phyloP scores from a whole-genome alignment of 352 stramenopile genomes.

The Phytopythium vexans region DNA sequence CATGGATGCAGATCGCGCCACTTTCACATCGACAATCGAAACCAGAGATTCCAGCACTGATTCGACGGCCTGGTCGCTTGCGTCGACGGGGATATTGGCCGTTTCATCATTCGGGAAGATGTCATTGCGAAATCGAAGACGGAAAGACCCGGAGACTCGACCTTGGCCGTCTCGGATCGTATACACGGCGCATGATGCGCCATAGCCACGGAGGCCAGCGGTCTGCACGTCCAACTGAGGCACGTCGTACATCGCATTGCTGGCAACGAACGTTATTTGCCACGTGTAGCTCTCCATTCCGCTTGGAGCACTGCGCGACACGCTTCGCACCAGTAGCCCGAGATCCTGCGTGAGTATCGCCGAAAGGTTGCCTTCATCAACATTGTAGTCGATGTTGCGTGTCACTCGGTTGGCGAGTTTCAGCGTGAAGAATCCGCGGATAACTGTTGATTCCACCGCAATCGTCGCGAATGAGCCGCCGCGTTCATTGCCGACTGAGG shows the following conservation, averaged over 20 bases:
- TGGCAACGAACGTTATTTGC: constrained; percentile 75
- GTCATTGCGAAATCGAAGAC: constrained; percentile 64
- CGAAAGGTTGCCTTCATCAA: constrained; percentile 46
- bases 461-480: constrained; percentile 33
- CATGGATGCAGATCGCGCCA: constrained; percentile 60
- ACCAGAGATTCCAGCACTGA: constrained; percentile 64
- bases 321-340: constrained; percentile 42
- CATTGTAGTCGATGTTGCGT: constrained; percentile 65
- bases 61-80: constrained; percentile 52
- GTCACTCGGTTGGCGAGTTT: constrained; percentile 52
- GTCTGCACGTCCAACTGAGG: constrained; percentile 44
- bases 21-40: constrained; percentile 61
- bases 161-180: constrained; percentile 62
- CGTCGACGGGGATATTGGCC: constrained; percentile 53
- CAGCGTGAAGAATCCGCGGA: constrained; percentile 67
- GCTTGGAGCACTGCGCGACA: constrained; percentile 35
- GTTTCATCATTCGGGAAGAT: constrained; percentile 77
- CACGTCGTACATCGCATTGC: constrained; percentile 60
- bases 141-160: constrained; percentile 64
- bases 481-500: constrained; percentile 61
- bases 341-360: constrained; percentile 67
- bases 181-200: constrained; percentile 38
- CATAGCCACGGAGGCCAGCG: constrained; percentile 53
- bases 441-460: constrained; percentile 53
- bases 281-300: constrained; percentile 58